Evolutionary conservation across 129 eudicot genomes (phyloP), one percentile per base, ranked within the genome.

Genomic region (Flaveria brownii): DNA sequence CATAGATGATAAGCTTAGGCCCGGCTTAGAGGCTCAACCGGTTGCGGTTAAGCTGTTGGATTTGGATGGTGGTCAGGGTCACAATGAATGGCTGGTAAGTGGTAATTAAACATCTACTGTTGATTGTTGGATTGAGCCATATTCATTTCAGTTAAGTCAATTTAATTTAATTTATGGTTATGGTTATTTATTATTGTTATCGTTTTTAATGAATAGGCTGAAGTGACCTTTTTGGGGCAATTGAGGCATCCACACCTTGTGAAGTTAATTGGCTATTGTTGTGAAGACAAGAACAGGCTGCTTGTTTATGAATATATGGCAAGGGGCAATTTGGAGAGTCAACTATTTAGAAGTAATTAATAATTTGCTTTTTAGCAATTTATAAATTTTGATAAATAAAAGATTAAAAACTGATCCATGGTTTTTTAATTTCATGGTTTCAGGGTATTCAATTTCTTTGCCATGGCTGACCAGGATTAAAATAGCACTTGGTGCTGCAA

Each of bases 221-320:
- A 93, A 83, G 96, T 93, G 45, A 88, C 92, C 5, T 88, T 90
- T 62, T 86, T 93, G 51, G 98, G 98, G 63, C 98, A 93, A 81
- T 66, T 93, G 83, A 88, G 91, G 87, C 98, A 93, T 79, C 97
- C 96, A n/a, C 88, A 90, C 77, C 87, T 93, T 17, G 97, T 93
- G 80, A 93, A 93, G 89, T 78, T 93, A 78, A 85, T 93, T 69
- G 98, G 98, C 2, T 93, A 93, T 79, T 93, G 98, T 49, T 93
- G 96, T 56, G 98, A 93, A 74, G 91, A 93, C 63, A 90, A 84
- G 46, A 86, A 93, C 16, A 78, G 98, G 85, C 89, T 90, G 85
- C 90, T 93, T 25, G 97, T 93, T 71, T 93, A 93, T 52, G 98
- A 93, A 71, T 90, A 90, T 85, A 88, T 93, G 91, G 85, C 89